Evolutionary conservation across 2,329 filamentous ascomycete genomes (phyloP).

Genomic region (Chaetomium strumarium): DNA sequence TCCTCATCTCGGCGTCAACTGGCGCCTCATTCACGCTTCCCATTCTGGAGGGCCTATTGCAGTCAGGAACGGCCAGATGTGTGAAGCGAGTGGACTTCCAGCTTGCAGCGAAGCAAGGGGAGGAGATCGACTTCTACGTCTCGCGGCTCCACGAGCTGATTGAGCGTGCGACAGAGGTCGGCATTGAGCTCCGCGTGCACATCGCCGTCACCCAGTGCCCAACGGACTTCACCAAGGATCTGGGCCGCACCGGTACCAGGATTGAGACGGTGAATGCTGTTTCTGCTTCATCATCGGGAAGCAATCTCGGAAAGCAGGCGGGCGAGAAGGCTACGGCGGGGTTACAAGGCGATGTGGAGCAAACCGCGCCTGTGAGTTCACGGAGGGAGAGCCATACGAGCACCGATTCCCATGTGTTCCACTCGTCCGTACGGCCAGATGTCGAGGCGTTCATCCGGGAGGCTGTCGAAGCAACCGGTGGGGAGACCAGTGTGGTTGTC

Average conservation of each 20-base stretch:
- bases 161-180: slow-evolving; percentile 36
- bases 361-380: slow-evolving; percentile 15
- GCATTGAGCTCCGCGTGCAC: slow-evolving; percentile 46
- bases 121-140: slow-evolving; percentile 52
- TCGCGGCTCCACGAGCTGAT: slow-evolving; percentile 43
- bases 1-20: slow-evolving; percentile 56
- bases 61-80: slow-evolving; percentile 38
- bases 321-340: slow-evolving; percentile 24
- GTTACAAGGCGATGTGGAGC: slow-evolving; percentile 26
- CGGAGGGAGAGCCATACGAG: slow-evolving; percentile 25
- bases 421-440: slow-evolving; percentile 44
- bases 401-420: slow-evolving; percentile 37
- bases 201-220: slow-evolving; percentile 45
- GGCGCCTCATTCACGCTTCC: slow-evolving; percentile 58
- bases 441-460: slow-evolving; percentile 46
- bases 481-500: slow-evolving; percentile 56
- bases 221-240: slow-evolving; percentile 18
- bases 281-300: slow-evolving; percentile 17
- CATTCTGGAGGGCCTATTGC: slow-evolving; percentile 50
- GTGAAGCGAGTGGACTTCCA: slow-evolving; percentile 49
- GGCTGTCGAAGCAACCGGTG: slow-evolving; percentile 52
- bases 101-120: slow-evolving; percentile 44
- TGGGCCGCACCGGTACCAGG: slow-evolving; percentile 17
- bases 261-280: slow-evolving; percentile 16
- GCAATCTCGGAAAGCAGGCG: slow-evolving; percentile 12